Evolutionary conservation across 2,329 filamentous ascomycete species (phyloP).

Genomic region (Talaromyces atroroseus): DNA sequence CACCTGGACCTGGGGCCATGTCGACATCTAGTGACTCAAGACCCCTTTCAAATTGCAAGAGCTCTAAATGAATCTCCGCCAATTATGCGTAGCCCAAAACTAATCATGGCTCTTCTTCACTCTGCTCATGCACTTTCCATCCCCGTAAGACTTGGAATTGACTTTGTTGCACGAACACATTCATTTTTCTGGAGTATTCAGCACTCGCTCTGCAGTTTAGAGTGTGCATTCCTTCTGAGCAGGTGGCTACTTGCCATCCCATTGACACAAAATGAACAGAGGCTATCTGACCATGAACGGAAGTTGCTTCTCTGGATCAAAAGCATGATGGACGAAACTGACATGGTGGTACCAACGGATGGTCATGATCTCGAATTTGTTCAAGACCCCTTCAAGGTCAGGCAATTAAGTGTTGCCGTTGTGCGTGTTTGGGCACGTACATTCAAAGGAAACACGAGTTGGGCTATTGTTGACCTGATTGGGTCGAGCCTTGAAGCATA

Average conservation of each 20-base stretch:
- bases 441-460: constrained; percentile 45
- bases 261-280: constrained; percentile 37
- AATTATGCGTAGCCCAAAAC: constrained; percentile 39
- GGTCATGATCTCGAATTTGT: constrained; percentile 39
- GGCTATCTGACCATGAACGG: constrained; percentile 42
- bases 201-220: constrained; percentile 50
- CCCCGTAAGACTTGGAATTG: constrained; percentile 49
- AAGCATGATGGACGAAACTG: constrained; percentile 46
- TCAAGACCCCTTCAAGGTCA: constrained; percentile 38
- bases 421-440: constrained; percentile 44
- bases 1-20: constrained; percentile 45
- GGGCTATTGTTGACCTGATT: constrained; percentile 45
- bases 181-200: constrained; percentile 54
- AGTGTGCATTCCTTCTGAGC: constrained; percentile 47
- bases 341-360: constrained; percentile 39
- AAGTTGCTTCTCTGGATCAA: constrained; percentile 46
- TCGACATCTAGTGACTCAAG: constrained; percentile 43
- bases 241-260: constrained; percentile 44
- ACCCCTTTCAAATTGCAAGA: constrained; percentile 42
- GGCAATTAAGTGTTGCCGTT: constrained; percentile 44
- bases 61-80: constrained; percentile 41
- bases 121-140: constrained; percentile 52
- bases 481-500: constrained; percentile 44
- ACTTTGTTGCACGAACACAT: constrained; percentile 49
- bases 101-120: constrained; percentile 49